phyloP scores from a whole-genome alignment of 2,329 filamentous ascomycete genomes.

The Talaromyces atroroseus region DNA sequence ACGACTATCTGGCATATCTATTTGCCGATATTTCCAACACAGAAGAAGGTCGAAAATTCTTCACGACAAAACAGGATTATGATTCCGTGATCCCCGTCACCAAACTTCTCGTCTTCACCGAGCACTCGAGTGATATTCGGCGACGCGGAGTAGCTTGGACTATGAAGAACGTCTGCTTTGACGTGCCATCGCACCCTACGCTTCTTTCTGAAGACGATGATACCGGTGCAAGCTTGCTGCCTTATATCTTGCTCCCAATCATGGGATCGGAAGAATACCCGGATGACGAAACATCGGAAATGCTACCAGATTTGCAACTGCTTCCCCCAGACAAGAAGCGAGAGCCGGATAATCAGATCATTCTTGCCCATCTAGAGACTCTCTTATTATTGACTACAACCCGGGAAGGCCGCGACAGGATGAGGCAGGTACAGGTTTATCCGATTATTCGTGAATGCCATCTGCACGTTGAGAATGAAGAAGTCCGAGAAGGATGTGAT shows the following conservation, averaged over 20 bases:
- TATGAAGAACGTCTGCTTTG: constrained; percentile 90
- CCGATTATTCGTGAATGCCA: constrained; percentile 85
- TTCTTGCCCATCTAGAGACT: constrained; percentile 85
- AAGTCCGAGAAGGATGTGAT: constrained; percentile 78
- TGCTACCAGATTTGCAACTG: constrained; percentile 86
- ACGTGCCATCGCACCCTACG: constrained; percentile 63
- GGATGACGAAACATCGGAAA: constrained; percentile 76
- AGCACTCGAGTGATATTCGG: constrained; percentile 75
- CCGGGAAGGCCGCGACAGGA: constrained; percentile 63
- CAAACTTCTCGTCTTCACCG: constrained; percentile 91
- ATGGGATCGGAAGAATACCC: constrained; percentile 83
- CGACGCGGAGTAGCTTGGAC: constrained; percentile 92
- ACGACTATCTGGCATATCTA: constrained; percentile 88
- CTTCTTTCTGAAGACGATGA: constrained; percentile 63
- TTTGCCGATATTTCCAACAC: constrained; percentile 91
- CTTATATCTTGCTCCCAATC: constrained; percentile 82
- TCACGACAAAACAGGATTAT: constrained; percentile 67
- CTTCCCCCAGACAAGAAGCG: constrained; percentile 84
- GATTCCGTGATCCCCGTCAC: constrained; percentile 81
- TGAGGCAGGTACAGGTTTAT: constrained; percentile 78
- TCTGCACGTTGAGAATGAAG: constrained; percentile 68
- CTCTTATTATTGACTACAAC: constrained; percentile 77
- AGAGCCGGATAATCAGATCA: constrained; percentile 68
- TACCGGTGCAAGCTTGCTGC: constrained; percentile 64
- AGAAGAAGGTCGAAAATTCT: constrained; percentile 66